These are phyloP conservation scores for Senna tora DNA, from an alignment of 306 rosid genomes.

Conservation along the genomic window DNA sequence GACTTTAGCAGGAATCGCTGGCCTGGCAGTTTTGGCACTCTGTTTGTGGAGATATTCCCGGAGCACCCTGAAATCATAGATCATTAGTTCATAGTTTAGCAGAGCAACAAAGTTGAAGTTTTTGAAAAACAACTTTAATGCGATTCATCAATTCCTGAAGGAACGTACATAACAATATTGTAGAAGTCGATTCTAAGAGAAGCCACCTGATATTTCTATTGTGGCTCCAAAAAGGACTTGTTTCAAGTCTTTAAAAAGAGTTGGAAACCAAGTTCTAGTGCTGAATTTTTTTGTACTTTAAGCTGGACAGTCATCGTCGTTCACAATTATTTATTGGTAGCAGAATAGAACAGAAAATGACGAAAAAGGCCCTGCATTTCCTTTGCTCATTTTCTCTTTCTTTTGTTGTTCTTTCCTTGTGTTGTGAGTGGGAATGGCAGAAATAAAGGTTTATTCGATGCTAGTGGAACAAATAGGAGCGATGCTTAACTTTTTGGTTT, in stretches of 20 bases:
- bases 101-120: slow-evolving; percentile 32
- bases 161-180: slow-evolving; percentile 37
- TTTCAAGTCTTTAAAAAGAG: slow-evolving; percentile 20
- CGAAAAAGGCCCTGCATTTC: not conserved
- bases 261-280: slow-evolving; percentile 6
- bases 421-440: not conserved
- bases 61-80: slow-evolving; percentile 52
- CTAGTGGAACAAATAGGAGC: not conserved
- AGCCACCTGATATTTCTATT: slow-evolving; percentile 28
- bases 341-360: not conserved
- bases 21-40: slow-evolving; percentile 60
- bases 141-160: slow-evolving; percentile 28
- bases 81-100: slow-evolving; percentile 30
- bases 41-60: slow-evolving; percentile 75
- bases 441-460: too few relatives aligned
- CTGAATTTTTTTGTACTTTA: slow-evolving; percentile 2
- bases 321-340: too few relatives aligned
- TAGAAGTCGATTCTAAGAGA: slow-evolving; percentile 29
- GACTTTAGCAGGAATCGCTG: slow-evolving; percentile 71
- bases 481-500: not conserved
- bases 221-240: slow-evolving; percentile 22
- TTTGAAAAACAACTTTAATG: slow-evolving; percentile 10
- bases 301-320: too few relatives aligned
- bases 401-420: too few relatives aligned
- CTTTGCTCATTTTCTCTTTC: too few relatives aligned